Base-by-base conservation (phyloP, 768 basidiomycete species). In the Mycena vulgaris region DNA sequence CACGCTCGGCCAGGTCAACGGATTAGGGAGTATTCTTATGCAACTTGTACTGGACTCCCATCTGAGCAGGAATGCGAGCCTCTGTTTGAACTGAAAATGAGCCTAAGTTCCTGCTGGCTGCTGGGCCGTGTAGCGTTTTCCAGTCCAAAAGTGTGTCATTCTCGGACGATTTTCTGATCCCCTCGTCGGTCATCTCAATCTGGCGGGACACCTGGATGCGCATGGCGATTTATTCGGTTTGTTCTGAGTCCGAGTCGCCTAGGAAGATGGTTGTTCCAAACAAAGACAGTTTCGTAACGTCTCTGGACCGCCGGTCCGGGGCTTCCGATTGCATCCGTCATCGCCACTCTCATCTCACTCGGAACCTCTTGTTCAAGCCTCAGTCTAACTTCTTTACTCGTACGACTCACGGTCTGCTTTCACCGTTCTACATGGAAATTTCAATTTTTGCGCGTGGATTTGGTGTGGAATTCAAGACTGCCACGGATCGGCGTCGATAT, bases 311-410 rank as follows among this genome's bases (percentile, higher is more conserved):
- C 45, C 45, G 45, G 45, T 47, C 45, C 45, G 45, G 45, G n/a
- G 45, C 45, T 47, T 47, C 45, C 45, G 45, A 47, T 47, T 47
- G 45, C 45, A 47, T 47, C 45, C 45, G 45, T n/a, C 17, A 47
- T n/a, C 45, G n/a, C 45, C 45, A 47, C 45, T 8, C 6, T 47
- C 45, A 47, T 47, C 27, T 48, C 47, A 27, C 19, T 48, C 47
- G 21, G 47, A 48, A 23, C 23, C 47, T 48, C 23, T 23, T 48
- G 47, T 48, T 48, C n/a, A 48, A 48, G 47, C 47, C 47, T 48
- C 47, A 48, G 25, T 48, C 47, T 28, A 3, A 48, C 47, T 23
- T 48, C 47, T 48, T 48, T 21, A 23, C 47, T 5, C 47, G 23
- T 25, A 48, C 47, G 23, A 48, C 47, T 48, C 47, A 48, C 47